Evolutionary conservation across 345 rosid genomes (phyloP).

Genomic region (Eucalyptus regnans): DNA sequence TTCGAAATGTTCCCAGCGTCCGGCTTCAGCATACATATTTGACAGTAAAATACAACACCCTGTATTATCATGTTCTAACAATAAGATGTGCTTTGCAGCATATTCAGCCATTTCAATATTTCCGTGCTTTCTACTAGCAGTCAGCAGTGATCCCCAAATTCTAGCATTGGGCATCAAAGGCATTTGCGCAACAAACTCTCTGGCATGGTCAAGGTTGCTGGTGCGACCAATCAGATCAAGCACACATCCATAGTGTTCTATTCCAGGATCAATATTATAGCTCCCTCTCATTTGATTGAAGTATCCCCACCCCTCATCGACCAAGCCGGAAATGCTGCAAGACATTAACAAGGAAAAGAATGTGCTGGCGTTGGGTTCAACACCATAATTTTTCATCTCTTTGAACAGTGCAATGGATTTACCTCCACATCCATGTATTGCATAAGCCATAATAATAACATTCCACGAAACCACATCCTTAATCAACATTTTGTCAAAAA

Average conservation of each 20-base stretch:
- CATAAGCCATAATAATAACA: slow-evolving; percentile 63
- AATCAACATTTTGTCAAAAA: slow-evolving; percentile 23
- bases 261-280: slow-evolving; percentile 53
- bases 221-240: slow-evolving; percentile 67
- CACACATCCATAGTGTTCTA: slow-evolving; percentile 71
- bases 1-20: slow-evolving; percentile 55
- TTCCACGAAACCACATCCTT: slow-evolving; percentile 76
- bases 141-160: slow-evolving; percentile 73
- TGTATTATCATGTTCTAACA: slow-evolving; percentile 48
- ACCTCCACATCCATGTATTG: slow-evolving; percentile 52
- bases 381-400: slow-evolving; percentile 31
- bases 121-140: slow-evolving; percentile 49
- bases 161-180: slow-evolving; percentile 48
- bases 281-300: slow-evolving; percentile 48
- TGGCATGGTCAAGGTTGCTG: slow-evolving; percentile 37
- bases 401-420: slow-evolving; percentile 30
- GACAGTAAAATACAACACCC: slow-evolving; percentile 67
- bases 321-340: slow-evolving; percentile 64
- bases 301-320: slow-evolving; percentile 61
- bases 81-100: slow-evolving; percentile 34
- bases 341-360: slow-evolving; percentile 55
- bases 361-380: slow-evolving; percentile 53
- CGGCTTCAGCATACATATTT: slow-evolving; percentile 71
- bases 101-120: slow-evolving; percentile 47
- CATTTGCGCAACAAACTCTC: slow-evolving; percentile 43